Evolutionary conservation across 139 green algal species (phyloP), one percentile per base, ranked within the genome.

Genomic region (Edaphochlamys debaryana): DNA sequence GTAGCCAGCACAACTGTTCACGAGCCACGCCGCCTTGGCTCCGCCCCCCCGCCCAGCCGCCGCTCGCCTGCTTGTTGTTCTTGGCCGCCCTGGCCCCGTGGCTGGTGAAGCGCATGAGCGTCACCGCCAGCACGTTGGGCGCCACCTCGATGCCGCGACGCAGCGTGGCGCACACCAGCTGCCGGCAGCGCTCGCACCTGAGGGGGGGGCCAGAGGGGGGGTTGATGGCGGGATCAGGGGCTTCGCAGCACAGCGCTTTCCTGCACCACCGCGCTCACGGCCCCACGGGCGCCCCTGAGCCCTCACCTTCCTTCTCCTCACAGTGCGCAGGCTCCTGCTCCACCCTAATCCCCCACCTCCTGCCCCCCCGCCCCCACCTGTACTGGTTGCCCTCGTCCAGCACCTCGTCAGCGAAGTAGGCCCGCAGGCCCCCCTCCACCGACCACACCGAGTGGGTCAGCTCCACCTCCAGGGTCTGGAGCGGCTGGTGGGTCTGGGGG

Each of bases 331-430:
- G 11, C 9, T 22, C 56, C 56, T 27, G 17, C 56, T 20, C 56
- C 56, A 29, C 25, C 56, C 56, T 20, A 64, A 64, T n/a, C 45
- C 45, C 9, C 13, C 45, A 13, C 45, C 45, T 13, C 45, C 45
- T 22, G n/a, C 60, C 30, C 60, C 38, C 1, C 60, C 6, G 1
- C 0, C 8, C 87, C 50, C 92, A 94, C 60, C 83, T 85, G 77
- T 93, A 95, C 86, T 82, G 69, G 86, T 96, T 96, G 68, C 92
- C 78, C 3, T 82, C 89, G 68, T 96, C 93, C 63, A 96, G 87
- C 70, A 89, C 79, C 90, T 96, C 93, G 9, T 86, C 84, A 41
- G 40, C 78, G 27, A 85, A 84, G 37, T 82, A 79, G 6, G 34
- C 69, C 3, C 67, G 29, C 67, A 93, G 83, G 7, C 77, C 87